Percentiles rank a stretch among this genome's conserved stretches.
phyloP scores from a whole-genome alignment of 495 filamentous ascomycete species.

The Oidiodendron maius region DNA sequence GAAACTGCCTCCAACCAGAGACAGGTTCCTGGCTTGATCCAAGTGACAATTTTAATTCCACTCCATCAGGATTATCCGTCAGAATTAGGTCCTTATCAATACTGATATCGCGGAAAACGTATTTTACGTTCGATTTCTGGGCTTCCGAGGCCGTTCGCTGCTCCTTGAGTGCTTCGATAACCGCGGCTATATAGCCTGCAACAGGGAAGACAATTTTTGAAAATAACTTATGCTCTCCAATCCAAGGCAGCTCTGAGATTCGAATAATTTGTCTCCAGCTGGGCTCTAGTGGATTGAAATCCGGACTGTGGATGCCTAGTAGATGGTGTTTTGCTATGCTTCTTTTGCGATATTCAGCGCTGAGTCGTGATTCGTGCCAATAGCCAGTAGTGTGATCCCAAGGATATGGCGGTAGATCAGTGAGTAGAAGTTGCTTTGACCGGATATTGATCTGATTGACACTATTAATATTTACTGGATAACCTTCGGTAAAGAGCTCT shows the following conservation, averaged over 20 bases:
- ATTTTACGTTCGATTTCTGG: not conserved
- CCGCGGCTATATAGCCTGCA: slow-evolving; percentile 41
- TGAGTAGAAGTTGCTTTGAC: slow-evolving; percentile 23
- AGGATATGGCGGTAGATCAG: slow-evolving; percentile 30
- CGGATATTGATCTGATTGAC: not conserved
- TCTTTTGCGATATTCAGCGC: slow-evolving; percentile 23
- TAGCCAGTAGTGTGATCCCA: slow-evolving; percentile 25
- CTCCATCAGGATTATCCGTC: not conserved
- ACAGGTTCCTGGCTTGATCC: not conserved
- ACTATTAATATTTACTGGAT: slow-evolving; percentile 23
- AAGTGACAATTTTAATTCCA: not conserved
- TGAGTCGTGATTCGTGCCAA: slow-evolving; percentile 29
- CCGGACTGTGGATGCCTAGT: slow-evolving; percentile 21
- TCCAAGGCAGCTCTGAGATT: slow-evolving; percentile 37
- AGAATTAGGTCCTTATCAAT: slow-evolving; percentile 3
- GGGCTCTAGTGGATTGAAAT: slow-evolving; percentile 21
- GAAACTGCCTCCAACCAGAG: not conserved
- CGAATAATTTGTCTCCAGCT: slow-evolving; percentile 29
- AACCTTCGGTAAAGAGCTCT: slow-evolving; percentile 14
- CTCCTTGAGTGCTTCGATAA: slow-evolving; percentile 38
- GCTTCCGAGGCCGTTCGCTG: slow-evolving; percentile 16
- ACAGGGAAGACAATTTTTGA: slow-evolving; percentile 38
- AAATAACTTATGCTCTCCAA: slow-evolving; percentile 36
- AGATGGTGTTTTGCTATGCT: slow-evolving; percentile 26
- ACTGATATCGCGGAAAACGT: slow-evolving; percentile 1